phyloP scores from a whole-genome alignment of 257 asterid genomes.

The Salvia rosmarinus region DNA sequence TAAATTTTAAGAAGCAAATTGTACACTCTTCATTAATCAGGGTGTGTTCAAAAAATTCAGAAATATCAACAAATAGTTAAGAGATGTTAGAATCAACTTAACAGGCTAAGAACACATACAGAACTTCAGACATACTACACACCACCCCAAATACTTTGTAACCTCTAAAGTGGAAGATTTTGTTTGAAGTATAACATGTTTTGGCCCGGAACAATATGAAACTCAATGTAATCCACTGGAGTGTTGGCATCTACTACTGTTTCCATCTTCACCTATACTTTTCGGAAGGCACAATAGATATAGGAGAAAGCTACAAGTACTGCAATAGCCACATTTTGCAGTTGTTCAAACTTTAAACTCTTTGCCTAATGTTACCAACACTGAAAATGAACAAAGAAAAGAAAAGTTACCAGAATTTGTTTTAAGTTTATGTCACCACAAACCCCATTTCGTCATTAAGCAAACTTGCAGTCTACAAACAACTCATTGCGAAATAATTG shows the following conservation, averaged over 20 bases:
- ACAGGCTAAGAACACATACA: background rate
- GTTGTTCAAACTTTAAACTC: constrained; percentile 4
- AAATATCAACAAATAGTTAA: background rate
- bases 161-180: constrained; percentile 2
- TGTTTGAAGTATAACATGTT: constrained; percentile 58
- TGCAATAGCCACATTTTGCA: constrained; percentile 17
- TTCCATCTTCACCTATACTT: constrained; percentile 54
- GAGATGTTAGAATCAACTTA: background rate
- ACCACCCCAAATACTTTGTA: background rate
- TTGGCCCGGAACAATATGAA: constrained; percentile 65
- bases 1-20: background rate
- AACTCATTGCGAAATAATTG: constrained; percentile 16
- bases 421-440: constrained; percentile 28
- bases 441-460: constrained; percentile 22
- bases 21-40: constrained; percentile 10
- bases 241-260: constrained; percentile 47
- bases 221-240: constrained; percentile 69
- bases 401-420: constrained; percentile 27
- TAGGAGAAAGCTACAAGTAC: constrained; percentile 28
- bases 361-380: constrained; percentile 16
- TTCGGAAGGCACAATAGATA: constrained; percentile 37
- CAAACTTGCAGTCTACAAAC: constrained; percentile 36
- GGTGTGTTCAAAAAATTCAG: background rate
- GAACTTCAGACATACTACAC: background rate
- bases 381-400: constrained; percentile 7